Base-by-base conservation (phyloP, 2,329 filamentous ascomycete species). In the Claviceps sp. region DNA sequence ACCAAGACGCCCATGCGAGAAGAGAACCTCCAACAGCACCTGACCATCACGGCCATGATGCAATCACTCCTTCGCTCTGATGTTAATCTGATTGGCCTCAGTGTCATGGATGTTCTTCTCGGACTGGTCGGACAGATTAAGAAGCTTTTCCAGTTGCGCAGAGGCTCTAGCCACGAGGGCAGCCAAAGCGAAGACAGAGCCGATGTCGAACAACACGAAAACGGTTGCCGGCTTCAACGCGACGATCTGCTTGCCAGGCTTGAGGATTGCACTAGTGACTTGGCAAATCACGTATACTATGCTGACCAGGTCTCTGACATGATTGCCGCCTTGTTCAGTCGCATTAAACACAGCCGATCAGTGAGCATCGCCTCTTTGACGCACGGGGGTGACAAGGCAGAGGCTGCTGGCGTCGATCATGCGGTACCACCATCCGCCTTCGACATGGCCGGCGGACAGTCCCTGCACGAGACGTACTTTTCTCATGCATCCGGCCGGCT, bases 231-330 rank as follows among this genome's bases (percentile, higher is more conserved):
- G 51, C 55, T 65, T 11, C 77, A 84, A 52, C 77, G 83, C 48
- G 75, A 76, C 56, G 77, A 83, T 58, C 73, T 96, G 16, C 70
- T 95, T 30, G 67, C 73, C 37, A 79, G 83, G 37, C 76, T 97
- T 16, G 84, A 93, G 64, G 76, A 79, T 58, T 95, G 88, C 67
- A 89, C 96, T 55, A 88, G 88, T n/a, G 82, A 90, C 63, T 73
- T 98, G 30, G 89, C 90, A 2, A 95, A 88, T 0, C 93, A 98
- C 63, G 84, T 96, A 37, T 98, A 98, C 71, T 98, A 98, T 65
- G 87, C 87, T 1, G 91, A 97, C 60, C 93, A 98, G 67, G 88
- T 97, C 52, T 83, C 86, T 1, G 93, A 98, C 67, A 96, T 97
- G 88, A 82, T 96, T 50, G 78, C 82, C 20, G 82, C 88, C 0